Base-by-base conservation (phyloP, 768 basidiomycete genomes). In the Psilocybe sp. region DNA sequence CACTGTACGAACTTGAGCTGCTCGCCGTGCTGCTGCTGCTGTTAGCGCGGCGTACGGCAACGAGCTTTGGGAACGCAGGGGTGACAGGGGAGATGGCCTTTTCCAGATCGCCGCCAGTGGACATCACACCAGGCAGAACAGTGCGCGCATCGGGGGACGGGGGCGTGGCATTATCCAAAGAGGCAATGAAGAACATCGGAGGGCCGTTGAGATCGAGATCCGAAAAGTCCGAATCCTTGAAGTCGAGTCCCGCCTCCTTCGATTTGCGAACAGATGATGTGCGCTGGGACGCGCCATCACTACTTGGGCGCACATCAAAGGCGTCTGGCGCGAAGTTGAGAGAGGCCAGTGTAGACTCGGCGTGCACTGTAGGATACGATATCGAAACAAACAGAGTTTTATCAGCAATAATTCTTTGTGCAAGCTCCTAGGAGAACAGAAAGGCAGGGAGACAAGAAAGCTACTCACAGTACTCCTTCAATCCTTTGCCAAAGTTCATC, bases 391-490 rank as follows among this genome's bases (percentile, higher is more conserved):
- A 13, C 33, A 43, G 28, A n/a, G 15, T 42, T 3, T 42, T 20
- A 8, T 9, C 14, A 28, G 23, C 23, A 11, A 40, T 18, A 28
- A 4, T 43, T 1, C 8, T 1, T 14, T 8, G 14, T 41, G 16
- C 14, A 39, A 36, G 1, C 28, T 12, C 37, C 15, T n/a, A n/a
- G 43, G 15, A 51, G 44, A 13, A 9, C 15, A 35, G 19, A 31
- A 14, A 12, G 20, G 23, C 20, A 19, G 32, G 8, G 35, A 23
- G 31, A 40, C 16, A 36, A 23, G 13, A 34, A 31, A 8, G 38
- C 6, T 23, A 69, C 80, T 52, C 56, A 85, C 82, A 62, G 56
- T 81, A 84, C 47, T 84, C 68, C 1, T 72, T 70, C 11, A 83
- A 69, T 0, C 83, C 83, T 51, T 76, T 72, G 43, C 68, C 76